phyloP scores from a whole-genome alignment of 257 asterid species.

The Scutellaria barbata region DNA sequence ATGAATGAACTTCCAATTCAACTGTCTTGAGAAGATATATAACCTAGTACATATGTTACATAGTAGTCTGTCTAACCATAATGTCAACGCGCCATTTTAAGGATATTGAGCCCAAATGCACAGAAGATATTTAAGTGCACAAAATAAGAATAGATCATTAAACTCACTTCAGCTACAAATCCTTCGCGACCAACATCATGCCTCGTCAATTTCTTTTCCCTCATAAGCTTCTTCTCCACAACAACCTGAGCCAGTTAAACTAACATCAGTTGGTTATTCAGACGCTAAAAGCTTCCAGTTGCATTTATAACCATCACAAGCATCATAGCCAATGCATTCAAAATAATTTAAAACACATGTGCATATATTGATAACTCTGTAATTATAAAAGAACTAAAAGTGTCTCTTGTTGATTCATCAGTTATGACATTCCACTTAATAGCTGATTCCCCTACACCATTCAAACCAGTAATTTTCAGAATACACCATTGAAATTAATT shows the following conservation, averaged over 20 bases:
- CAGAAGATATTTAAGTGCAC: constrained; percentile 15
- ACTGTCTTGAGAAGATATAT: background rate
- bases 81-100: background rate
- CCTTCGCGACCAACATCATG: constrained; percentile 83
- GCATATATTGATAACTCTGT: background rate
- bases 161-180: constrained; percentile 77
- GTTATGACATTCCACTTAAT: background rate
- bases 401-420: background rate
- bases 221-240: constrained; percentile 87
- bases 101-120: constrained; percentile 1
- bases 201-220: constrained; percentile 74
- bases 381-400: constrained; percentile 9
- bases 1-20: background rate
- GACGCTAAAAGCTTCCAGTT: background rate
- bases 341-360: background rate
- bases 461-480: background rate
- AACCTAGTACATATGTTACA: background rate
- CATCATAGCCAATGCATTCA: background rate
- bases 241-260: constrained; percentile 64
- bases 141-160: constrained; percentile 11
- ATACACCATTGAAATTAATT: background rate
- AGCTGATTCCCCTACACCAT: background rate
- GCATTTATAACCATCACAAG: constrained; percentile 22
- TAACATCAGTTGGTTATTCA: constrained; percentile 26
- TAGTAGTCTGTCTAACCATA: background rate